Conservation (phyloP, 345 rosid genomes). For the Moricandia moricandioides region DNA sequence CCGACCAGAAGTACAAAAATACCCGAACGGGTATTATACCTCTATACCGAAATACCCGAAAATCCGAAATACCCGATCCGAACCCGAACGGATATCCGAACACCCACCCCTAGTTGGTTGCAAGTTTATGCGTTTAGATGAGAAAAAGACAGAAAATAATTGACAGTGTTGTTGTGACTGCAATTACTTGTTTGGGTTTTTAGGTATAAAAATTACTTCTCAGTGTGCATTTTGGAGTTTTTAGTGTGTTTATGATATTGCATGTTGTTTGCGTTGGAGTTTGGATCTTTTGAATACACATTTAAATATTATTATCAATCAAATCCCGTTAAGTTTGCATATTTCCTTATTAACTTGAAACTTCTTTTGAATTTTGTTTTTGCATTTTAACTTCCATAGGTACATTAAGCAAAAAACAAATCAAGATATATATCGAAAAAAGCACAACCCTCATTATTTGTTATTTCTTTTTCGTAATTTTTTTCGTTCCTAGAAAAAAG, state of each 20-base stretch:
- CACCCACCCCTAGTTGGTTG: too few relatives aligned
- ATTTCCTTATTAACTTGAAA: neutral
- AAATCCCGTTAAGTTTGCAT: neutral
- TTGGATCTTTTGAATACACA: neutral
- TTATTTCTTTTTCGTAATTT: neutral
- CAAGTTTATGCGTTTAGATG: constrained; percentile 3
- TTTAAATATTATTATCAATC: neutral
- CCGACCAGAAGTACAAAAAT: too few relatives aligned
- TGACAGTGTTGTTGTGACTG: constrained; percentile 27
- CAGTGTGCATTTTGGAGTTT: constrained; percentile 15
- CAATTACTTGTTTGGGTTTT: constrained; percentile 15
- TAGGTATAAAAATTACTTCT: neutral
- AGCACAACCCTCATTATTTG: neutral
- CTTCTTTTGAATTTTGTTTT: neutral
- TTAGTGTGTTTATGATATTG: constrained; percentile 15
- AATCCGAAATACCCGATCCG: too few relatives aligned
- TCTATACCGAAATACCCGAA: too few relatives aligned
- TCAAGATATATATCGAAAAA: neutral
- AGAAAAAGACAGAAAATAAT: neutral
- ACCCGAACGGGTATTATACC: too few relatives aligned
- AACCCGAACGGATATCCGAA: too few relatives aligned
- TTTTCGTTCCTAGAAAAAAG: too few relatives aligned
- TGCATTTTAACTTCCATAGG: too few relatives aligned
- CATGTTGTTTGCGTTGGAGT: neutral
- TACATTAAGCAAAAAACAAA: neutral